Evolutionary conservation across 2,329 filamentous ascomycete species (phyloP), one percentile per base, ranked within the genome.

Genomic region (Fusarium sp.): DNA sequence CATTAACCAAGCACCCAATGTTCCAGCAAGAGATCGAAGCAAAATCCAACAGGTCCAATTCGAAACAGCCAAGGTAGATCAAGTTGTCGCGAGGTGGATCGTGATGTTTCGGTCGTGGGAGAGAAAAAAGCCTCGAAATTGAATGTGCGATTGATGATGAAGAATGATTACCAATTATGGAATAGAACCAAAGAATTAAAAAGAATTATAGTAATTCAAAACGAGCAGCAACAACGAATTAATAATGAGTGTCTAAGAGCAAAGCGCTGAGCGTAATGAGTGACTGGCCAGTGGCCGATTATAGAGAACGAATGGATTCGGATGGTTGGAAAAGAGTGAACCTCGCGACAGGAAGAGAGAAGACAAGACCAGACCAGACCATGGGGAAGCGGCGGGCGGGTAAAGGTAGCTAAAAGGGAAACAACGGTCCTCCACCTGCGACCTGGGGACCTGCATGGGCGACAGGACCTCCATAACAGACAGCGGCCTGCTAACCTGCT

Each of bases 221-320:
- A 45, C 36, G 57, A 56, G 43, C 36, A 49, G 38, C 38, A 55
- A 42, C 44, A 45, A 49, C 42, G 23, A 25, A 6, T 25, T 25
- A 25, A 19, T 27, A 68, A 70, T 36, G 61, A 65, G 57, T 66
- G 67, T 57, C 55, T 63, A 65, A 54, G 58, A 60, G 49, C 49
- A 62, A 56, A 51, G 37, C 31, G 31, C 31, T 33, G 31, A 14
- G 27, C 13, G 59, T 25, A 70, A 63, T 51, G 68, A 70, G 59
- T 56, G 67, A 67, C 66, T 70, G 67, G 68, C 66, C 58, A 61
- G 59, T 55, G 66, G 57, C 66, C 59, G 67, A 70, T 69, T 67
- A 70, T 56, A 70, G 67, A 53, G 66, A 66, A 65, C 62, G 67
- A 63, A 57, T n/a, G 31, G 14, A 13, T 33, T 14, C 13, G 59